A percentile compares a stretch with the other conserved stretches of the same genome.
These are phyloP conservation scores for Baorangia bicolor DNA, from an alignment of 768 basidiomycete genomes.

Conservation along the genomic window DNA sequence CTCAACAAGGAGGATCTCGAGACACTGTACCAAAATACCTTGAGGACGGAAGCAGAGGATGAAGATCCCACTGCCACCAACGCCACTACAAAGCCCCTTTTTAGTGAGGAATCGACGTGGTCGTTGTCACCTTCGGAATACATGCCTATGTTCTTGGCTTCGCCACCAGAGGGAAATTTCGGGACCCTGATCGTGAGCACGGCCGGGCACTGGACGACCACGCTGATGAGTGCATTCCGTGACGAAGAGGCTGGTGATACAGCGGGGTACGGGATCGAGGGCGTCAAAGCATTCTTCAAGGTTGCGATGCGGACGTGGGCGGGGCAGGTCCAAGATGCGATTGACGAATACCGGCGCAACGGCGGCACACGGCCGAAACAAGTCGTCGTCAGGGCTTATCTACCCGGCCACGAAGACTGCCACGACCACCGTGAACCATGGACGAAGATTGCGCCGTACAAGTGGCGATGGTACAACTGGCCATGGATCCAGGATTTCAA, in stretches of 20 bases:
- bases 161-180: constrained; percentile 51
- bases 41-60: constrained; percentile 16
- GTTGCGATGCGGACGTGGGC: constrained; percentile 60
- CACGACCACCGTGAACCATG: constrained; percentile 49
- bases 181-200: constrained; percentile 63
- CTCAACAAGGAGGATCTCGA: constrained; percentile 48
- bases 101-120: constrained; percentile 58
- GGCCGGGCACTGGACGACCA: constrained; percentile 69
- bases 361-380: constrained; percentile 36
- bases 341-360: constrained; percentile 35
- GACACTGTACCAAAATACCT: constrained; percentile 38
- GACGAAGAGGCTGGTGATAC: constrained; percentile 31
- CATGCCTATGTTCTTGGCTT: constrained; percentile 45
- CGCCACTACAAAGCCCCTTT: constrained; percentile 38
- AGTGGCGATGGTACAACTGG: constrained; percentile 64
- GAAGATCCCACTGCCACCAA: constrained; percentile 18
- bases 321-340: constrained; percentile 44
- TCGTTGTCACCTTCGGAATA: constrained; percentile 52
- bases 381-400: constrained; percentile 58
- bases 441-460: constrained; percentile 42
- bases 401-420: constrained; percentile 67
- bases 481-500: constrained; percentile 58
- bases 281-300: constrained; percentile 56
- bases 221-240: constrained; percentile 44
- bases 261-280: constrained; percentile 49